Evolutionary conservation across 257 asterid genomes (phyloP).

Genomic region (Lycium barbarum): DNA sequence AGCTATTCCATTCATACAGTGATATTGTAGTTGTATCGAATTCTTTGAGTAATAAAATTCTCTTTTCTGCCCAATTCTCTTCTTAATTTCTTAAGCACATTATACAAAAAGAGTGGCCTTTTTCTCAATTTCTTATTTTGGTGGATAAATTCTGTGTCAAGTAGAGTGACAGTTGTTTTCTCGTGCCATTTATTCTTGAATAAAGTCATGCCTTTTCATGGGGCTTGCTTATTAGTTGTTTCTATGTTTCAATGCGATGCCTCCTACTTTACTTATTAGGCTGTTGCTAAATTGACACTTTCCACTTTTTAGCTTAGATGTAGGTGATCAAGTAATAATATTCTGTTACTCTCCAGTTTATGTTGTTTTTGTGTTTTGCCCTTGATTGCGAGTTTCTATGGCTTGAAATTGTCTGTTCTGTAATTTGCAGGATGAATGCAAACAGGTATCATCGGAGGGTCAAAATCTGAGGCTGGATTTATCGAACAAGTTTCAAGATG

Average conservation of each 20-base stretch:
- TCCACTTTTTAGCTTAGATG: background rate
- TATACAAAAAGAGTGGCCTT: background rate
- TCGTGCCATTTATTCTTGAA: background rate
- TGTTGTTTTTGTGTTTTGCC: background rate
- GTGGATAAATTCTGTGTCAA: constrained; percentile 9
- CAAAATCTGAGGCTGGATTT: constrained; percentile 91
- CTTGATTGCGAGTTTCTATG: constrained; percentile 18
- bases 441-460: constrained; percentile 82
- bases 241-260: constrained; percentile 3
- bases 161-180: constrained; percentile 7
- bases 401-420: background rate
- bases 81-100: too few relatives aligned
- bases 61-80: too few relatives aligned
- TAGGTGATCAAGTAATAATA: background rate
- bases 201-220: constrained; percentile 13
- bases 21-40: too few relatives aligned
- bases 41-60: too few relatives aligned
- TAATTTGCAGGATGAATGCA: constrained; percentile 88
- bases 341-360: constrained; percentile 15
- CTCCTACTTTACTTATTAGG: background rate
- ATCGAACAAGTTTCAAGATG: constrained; percentile 92
- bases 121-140: constrained; percentile 25
- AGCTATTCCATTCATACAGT: too few relatives aligned
- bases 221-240: constrained; percentile 9
- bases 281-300: background rate